A percentile compares a stretch with the other conserved stretches of the same genome.
phyloP scores from a whole-genome alignment of 345 rosid genomes.

The Pseudoturritis turrita region DNA sequence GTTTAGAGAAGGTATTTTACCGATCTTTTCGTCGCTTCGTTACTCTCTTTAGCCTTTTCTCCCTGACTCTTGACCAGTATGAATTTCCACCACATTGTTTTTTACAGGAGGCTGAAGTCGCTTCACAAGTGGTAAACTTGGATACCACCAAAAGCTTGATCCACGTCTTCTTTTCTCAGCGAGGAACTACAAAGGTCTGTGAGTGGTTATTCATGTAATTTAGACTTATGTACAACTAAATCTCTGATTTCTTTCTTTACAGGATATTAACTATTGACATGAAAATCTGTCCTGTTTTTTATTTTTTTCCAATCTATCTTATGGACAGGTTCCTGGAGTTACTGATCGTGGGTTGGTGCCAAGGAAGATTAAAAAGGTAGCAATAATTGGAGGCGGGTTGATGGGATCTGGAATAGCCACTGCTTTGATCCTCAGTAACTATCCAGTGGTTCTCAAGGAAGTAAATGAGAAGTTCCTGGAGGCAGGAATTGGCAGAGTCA shows the following conservation, averaged over 20 bases:
- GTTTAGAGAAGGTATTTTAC: slow-evolving; percentile 65
- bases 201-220: not conserved
- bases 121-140: slow-evolving; percentile 48
- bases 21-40: not conserved
- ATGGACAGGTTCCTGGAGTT: slow-evolving; percentile 75
- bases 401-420: slow-evolving; percentile 99
- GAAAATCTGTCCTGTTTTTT: not conserved
- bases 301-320: slow-evolving; percentile 5
- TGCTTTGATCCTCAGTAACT: slow-evolving; percentile 73
- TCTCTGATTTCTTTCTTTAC: not conserved
- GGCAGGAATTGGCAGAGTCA: slow-evolving; percentile 81
- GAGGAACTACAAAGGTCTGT: slow-evolving; percentile 82
- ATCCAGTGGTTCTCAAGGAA: slow-evolving; percentile 83
- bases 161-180: slow-evolving; percentile 83
- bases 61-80: not conserved
- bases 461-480: slow-evolving; percentile 83
- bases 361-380: slow-evolving; percentile 68
- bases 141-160: slow-evolving; percentile 83
- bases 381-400: slow-evolving; percentile 91
- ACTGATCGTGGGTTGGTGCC: slow-evolving; percentile 77
- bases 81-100: slow-evolving; percentile 8
- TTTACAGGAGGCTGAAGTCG: slow-evolving; percentile 71
- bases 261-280: not conserved
- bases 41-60: not conserved
- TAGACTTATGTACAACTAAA: not conserved